Evolutionary conservation across 495 filamentous ascomycete genomes (phyloP), one percentile per base, ranked within the genome.

Genomic region (Pyrenula massariospora): DNA sequence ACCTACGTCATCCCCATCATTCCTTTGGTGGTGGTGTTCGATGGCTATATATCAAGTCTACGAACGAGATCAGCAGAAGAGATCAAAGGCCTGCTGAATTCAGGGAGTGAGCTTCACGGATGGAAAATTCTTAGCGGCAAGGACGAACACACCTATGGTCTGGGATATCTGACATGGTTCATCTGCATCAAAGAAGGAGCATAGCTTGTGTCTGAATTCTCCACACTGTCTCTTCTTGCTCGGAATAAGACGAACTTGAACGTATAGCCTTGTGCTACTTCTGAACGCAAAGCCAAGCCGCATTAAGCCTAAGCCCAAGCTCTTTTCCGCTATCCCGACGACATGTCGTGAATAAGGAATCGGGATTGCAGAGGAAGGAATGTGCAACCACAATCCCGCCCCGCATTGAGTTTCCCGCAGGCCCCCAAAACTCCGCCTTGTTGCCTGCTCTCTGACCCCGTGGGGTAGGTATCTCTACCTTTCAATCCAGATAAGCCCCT

Each of bases 1-100:
- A 84, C 83, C 0, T 88, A 83, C 62, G 54, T 80, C 3, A 54
- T 88, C 0, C 86, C 86, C 0, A 62, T 87, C 5, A 70, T 87
- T 22, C 84, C 86, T 0, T 75, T 82, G 49, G 75, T 85, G 8
- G 56, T 87, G 12, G 76, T 82, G 3, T 83, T 83, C 58, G 87
- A 91, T 66, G 86, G 86, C 8, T 66, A 79, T 53, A 69, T 88
- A 24, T 85, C 81, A 23, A 79, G 75, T 36, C 64, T 89, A 54
- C 68, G 87, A 50, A 86, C 83, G 23, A 74, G 86, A 55, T 84
- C 78, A 25, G 69, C 82, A 19, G 75, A 78, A 22, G 86, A 89
- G 69, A 74, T 88, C 21, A 67, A 81, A 65, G 65, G 58, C 1
- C 66, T 88, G 54, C 63, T 88, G 57, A 78, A 75, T 10, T 68